These are phyloP conservation scores for Termitomyces sp. DNA, from an alignment of 768 basidiomycete species.

Conservation along the genomic window DNA sequence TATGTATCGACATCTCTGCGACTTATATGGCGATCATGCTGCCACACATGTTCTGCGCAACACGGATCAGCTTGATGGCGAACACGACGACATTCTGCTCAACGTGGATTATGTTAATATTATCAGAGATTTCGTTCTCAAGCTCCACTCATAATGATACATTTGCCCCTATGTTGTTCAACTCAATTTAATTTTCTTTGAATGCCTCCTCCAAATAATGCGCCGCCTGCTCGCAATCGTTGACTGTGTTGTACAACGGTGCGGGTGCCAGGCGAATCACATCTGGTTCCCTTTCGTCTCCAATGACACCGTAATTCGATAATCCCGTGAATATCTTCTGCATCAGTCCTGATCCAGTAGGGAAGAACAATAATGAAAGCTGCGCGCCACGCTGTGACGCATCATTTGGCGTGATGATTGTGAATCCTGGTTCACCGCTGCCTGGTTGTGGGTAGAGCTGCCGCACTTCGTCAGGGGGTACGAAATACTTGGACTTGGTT, in stretches of 20 bases:
- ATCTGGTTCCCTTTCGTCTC: slow-evolving; percentile 88
- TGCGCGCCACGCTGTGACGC: slow-evolving; percentile 77
- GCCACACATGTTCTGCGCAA: slow-evolving; percentile 22
- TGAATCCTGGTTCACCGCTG: slow-evolving; percentile 52
- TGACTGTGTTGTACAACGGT: slow-evolving; percentile 82
- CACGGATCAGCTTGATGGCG: slow-evolving; percentile 40
- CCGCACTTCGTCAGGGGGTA: slow-evolving; percentile 36
- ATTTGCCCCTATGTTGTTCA: neutral
- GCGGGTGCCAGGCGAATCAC: slow-evolving; percentile 87
- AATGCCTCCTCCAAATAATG: slow-evolving; percentile 60
- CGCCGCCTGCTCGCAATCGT: slow-evolving; percentile 74
- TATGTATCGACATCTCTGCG: slow-evolving; percentile 54
- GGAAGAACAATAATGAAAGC: slow-evolving; percentile 80
- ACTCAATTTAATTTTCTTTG: slow-evolving; percentile 12
- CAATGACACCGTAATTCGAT: slow-evolving; percentile 72
- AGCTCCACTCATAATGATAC: neutral
- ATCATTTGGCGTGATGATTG: slow-evolving; percentile 85
- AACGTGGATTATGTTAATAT: slow-evolving; percentile 41
- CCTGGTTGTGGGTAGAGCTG: slow-evolving; percentile 23
- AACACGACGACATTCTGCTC: slow-evolving; percentile 53
- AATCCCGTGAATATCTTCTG: slow-evolving; percentile 59
- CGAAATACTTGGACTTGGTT: slow-evolving; percentile 58
- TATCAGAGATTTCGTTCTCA: slow-evolving; percentile 36
- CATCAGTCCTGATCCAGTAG: slow-evolving; percentile 64
- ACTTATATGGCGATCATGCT: slow-evolving; percentile 27